Conservation (phyloP, 495 filamentous ascomycete genomes). For the Aspergillus diversus region DNA sequence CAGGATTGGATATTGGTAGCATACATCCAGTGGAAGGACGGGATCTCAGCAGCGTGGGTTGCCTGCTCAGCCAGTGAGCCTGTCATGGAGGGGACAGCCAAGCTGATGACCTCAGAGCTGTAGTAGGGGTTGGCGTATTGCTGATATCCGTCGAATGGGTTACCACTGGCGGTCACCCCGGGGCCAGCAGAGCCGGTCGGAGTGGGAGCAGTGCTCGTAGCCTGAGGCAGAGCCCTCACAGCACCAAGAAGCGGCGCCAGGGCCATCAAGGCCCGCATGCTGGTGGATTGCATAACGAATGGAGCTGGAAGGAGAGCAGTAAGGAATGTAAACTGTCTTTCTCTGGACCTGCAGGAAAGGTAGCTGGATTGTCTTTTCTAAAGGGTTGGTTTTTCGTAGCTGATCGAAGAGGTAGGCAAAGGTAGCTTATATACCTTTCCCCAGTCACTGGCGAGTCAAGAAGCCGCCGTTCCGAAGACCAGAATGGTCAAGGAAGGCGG, state of each 20-base stretch:
- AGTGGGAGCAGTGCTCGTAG: constrained; percentile 21
- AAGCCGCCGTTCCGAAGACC: neutral
- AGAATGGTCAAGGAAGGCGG: constrained; percentile 16
- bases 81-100: constrained; percentile 55
- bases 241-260: constrained; percentile 20
- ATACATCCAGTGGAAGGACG: constrained; percentile 74
- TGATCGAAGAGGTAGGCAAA: neutral
- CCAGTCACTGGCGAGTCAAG: neutral
- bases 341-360: constrained; percentile 8
- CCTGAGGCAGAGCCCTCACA: constrained; percentile 22
- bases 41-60: constrained; percentile 62
- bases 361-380: neutral
- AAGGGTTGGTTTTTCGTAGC: neutral
- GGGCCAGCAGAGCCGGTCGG: constrained; percentile 18
- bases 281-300: constrained; percentile 18
- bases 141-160: constrained; percentile 50
- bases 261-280: constrained; percentile 18
- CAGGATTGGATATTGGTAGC: constrained; percentile 18
- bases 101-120: constrained; percentile 54
- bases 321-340: neutral
- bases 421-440: constrained; percentile 5
- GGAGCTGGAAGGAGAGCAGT: neutral
- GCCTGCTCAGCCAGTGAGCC: constrained; percentile 41
- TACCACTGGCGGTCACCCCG: constrained; percentile 44
- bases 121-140: constrained; percentile 63